Evolutionary conservation across 768 basidiomycete genomes (phyloP).

Genomic region (Amyloporia xantha): DNA sequence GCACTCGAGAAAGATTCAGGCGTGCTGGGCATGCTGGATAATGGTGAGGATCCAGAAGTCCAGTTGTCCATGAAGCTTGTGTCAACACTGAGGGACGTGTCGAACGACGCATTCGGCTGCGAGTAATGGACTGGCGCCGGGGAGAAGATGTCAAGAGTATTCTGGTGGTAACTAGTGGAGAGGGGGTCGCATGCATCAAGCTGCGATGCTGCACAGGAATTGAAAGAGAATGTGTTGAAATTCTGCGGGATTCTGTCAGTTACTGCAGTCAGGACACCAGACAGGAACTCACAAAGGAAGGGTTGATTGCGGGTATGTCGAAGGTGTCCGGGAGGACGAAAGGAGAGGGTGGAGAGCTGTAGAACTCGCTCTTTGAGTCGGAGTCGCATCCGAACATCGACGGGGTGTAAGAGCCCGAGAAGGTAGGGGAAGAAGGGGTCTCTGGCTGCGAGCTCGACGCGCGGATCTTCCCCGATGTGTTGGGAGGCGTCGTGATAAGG

Average conservation of each 20-base stretch:
- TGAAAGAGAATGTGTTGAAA: constrained; percentile 24
- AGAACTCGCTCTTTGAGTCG: constrained; percentile 16
- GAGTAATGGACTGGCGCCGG: constrained; percentile 3
- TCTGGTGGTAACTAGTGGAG: constrained; percentile 4
- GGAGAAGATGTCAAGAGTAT: constrained; percentile 13
- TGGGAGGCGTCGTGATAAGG: constrained; percentile 11
- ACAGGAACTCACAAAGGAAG: constrained; percentile 22
- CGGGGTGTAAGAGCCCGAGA: constrained; percentile 9
- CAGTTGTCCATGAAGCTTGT: constrained; percentile 16
- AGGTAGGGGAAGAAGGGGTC: constrained; percentile 4
- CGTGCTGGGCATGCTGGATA: constrained; percentile 20
- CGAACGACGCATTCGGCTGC: neutral
- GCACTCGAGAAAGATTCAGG: too few species aligned
- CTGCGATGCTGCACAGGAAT: constrained; percentile 13
- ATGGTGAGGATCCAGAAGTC: constrained; percentile 15
- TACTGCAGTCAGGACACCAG: neutral
- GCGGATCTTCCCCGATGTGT: constrained; percentile 15
- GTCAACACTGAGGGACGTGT: constrained; percentile 14
- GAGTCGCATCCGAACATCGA: constrained; percentile 9
- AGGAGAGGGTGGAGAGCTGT: constrained; percentile 20
- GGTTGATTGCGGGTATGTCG: constrained; percentile 15
- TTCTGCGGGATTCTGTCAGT: constrained; percentile 13
- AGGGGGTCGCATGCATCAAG: constrained; percentile 16
- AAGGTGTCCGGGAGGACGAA: constrained; percentile 10
- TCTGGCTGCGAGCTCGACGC: constrained; percentile 24